These are phyloP conservation scores for Rhizopus stolonifer DNA, from an alignment of 371 early-diverging fungal genomes.

Conservation along the genomic window DNA sequence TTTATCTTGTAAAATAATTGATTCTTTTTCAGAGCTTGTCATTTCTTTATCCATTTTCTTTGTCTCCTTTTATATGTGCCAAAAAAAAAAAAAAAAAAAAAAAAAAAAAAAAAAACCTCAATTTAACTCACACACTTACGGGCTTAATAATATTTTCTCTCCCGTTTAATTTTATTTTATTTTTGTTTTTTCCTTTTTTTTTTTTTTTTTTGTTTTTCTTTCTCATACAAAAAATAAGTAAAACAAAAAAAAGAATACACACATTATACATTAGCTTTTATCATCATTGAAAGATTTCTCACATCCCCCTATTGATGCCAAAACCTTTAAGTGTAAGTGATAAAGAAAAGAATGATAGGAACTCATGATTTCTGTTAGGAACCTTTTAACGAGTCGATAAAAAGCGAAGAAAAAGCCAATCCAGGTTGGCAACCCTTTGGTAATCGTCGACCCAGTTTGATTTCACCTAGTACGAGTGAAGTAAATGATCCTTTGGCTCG, in stretches of 20 bases:
- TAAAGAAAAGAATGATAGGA: too few relatives aligned
- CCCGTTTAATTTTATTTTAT: slow-evolving; percentile 4
- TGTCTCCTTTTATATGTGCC: too few relatives aligned
- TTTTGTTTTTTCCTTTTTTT: slow-evolving; percentile 11
- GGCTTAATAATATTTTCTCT: background rate
- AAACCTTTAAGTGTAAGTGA: too few relatives aligned
- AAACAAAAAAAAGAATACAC: too few relatives aligned
- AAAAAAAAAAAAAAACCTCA: too few relatives aligned
- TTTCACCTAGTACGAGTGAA: slow-evolving; percentile 12
- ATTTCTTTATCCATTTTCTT: too few relatives aligned
- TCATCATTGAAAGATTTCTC: too few relatives aligned
- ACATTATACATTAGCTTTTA: background rate
- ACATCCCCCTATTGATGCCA: too few relatives aligned
- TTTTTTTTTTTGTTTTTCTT: slow-evolving; percentile 5
- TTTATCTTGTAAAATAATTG: slow-evolving; percentile 36
- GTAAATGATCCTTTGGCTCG: slow-evolving; percentile 16
- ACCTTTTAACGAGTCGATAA: slow-evolving; percentile 12
- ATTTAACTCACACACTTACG: background rate
- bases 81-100: slow-evolving; percentile 4
- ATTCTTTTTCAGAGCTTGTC: slow-evolving; percentile 43
- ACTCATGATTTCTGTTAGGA: background rate
- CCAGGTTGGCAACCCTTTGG: slow-evolving; percentile 9
- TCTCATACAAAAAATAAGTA: background rate
- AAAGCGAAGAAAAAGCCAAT: background rate
- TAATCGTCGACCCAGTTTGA: slow-evolving; percentile 6